Evolutionary conservation across 2,329 filamentous ascomycete genomes (phyloP).

Genomic region (Penicillium glabrum): DNA sequence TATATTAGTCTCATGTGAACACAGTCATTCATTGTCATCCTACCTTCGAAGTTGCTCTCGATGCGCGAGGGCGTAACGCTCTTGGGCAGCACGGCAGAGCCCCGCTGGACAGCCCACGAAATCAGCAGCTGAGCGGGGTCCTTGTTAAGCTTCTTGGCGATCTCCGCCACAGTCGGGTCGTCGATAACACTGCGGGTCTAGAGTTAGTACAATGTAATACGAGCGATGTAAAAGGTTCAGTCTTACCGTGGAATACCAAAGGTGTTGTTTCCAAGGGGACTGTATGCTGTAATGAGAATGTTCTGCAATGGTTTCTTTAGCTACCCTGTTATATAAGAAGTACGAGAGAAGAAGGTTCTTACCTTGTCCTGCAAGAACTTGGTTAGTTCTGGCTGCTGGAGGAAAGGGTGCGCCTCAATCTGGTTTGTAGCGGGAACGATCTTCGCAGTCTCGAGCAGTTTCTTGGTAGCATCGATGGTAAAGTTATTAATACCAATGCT

Average conservation of each 20-base stretch:
- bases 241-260: constrained; percentile 28
- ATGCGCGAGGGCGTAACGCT: constrained; percentile 55
- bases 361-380: constrained; percentile 54
- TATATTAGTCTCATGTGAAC: neutral
- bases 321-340: neutral
- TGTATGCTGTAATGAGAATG: constrained; percentile 60
- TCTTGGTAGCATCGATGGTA: constrained; percentile 37
- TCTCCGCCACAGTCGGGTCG: constrained; percentile 60
- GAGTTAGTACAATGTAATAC: constrained; percentile 6
- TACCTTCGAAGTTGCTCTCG: constrained; percentile 49
- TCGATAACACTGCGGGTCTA: constrained; percentile 53
- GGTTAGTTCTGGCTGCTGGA: constrained; percentile 58
- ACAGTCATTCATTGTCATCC: neutral
- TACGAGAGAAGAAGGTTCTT: constrained; percentile 20
- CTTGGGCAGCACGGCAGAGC: constrained; percentile 56
- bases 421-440: constrained; percentile 64
- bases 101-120: constrained; percentile 56
- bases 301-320: constrained; percentile 10
- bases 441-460: constrained; percentile 41
- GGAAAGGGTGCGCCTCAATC: constrained; percentile 66
- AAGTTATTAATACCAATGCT: constrained; percentile 41
- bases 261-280: constrained; percentile 56
- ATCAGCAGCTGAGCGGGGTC: constrained; percentile 58
- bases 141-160: constrained; percentile 61
- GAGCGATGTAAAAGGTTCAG: neutral